phyloP scores from a whole-genome alignment of 805 yeast genomes.

The Wickerhamomyces canadensis region DNA sequence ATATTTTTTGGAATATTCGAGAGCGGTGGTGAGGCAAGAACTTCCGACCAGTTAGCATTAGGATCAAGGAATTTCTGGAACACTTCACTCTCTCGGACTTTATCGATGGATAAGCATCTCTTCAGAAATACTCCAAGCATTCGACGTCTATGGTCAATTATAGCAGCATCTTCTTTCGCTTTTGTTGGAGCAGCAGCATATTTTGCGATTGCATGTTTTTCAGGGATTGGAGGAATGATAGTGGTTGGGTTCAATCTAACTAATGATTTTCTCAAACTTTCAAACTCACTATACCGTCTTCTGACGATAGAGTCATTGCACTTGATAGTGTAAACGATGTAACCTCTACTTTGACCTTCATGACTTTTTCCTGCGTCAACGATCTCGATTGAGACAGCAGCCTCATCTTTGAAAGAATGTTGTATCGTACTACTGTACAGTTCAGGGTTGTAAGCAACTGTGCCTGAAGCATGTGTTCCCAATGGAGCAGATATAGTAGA shows the following conservation, averaged over 20 bases:
- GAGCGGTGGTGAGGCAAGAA: slow-evolving; percentile 49
- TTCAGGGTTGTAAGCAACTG: slow-evolving; percentile 26
- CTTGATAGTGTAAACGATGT: slow-evolving; percentile 76
- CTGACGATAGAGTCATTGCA: slow-evolving; percentile 59
- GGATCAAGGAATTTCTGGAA: slow-evolving; percentile 83
- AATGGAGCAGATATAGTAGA: slow-evolving; percentile 2
- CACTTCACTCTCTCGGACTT: slow-evolving; percentile 54
- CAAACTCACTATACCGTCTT: slow-evolving; percentile 90
- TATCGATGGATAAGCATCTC: slow-evolving; percentile 58
- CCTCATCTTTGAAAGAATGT: slow-evolving; percentile 14
- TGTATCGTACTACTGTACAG: slow-evolving; percentile 16
- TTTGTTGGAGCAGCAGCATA: slow-evolving; percentile 38
- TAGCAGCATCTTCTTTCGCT: slow-evolving; percentile 36
- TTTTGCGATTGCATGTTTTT: slow-evolving; percentile 57
- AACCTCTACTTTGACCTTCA: slow-evolving; percentile 73
- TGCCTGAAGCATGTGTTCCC: slow-evolving; percentile 3
- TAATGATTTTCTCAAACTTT: slow-evolving; percentile 67
- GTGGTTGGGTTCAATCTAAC: slow-evolving; percentile 71
- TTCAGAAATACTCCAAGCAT: slow-evolving; percentile 77
- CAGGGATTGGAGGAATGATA: slow-evolving; percentile 92
- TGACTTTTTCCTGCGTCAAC: slow-evolving; percentile 81
- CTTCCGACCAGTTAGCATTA: slow-evolving; percentile 87
- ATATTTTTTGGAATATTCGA: slow-evolving; percentile 46
- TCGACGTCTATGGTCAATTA: slow-evolving; percentile 67
- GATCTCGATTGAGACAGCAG: slow-evolving; percentile 37